Percentiles rank a stretch among this genome's conserved stretches.
phyloP scores from a whole-genome alignment of 1,284 basidiomycete species.

The Puccinia hordei region DNA sequence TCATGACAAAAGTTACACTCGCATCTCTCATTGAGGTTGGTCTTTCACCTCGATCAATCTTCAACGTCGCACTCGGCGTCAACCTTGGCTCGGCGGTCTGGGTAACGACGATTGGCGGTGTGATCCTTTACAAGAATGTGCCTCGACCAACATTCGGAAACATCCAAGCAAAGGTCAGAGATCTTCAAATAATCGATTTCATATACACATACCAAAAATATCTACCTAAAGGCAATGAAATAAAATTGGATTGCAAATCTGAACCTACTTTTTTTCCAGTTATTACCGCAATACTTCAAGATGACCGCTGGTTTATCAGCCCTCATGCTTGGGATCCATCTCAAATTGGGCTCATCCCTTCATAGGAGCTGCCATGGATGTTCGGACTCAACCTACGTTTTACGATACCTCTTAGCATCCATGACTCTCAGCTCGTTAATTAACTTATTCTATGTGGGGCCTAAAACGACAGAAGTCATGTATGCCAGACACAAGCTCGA shows the following conservation, averaged over 20 bases:
- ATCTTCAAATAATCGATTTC: background rate
- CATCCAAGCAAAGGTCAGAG: conserved; percentile 63
- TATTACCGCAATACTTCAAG: conserved; percentile 75
- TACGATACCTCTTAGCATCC: conserved; percentile 24
- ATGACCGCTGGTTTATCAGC: conserved; percentile 67
- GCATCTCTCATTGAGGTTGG: conserved; percentile 26
- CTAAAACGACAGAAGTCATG: conserved; percentile 64
- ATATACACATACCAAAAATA: background rate
- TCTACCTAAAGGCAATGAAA: no score
- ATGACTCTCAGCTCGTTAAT: conserved; percentile 60
- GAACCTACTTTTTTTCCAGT: conserved; percentile 64
- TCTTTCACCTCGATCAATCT: conserved; percentile 31
- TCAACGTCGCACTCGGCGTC: conserved; percentile 27
- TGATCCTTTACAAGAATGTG: conserved; percentile 50
- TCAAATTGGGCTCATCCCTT: conserved; percentile 66
- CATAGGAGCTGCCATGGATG: conserved; percentile 60
- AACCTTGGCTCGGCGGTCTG: conserved; percentile 47
- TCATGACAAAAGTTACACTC: conserved; percentile 28
- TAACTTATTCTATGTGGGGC: conserved; percentile 59
- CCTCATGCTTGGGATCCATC: conserved; percentile 68
- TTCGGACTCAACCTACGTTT: conserved; percentile 55
- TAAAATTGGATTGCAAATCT: no score
- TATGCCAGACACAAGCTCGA: conserved; percentile 72
- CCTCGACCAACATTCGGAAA: conserved; percentile 72
- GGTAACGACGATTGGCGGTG: conserved; percentile 50